phyloP scores from a whole-genome alignment of 2,329 filamentous ascomycete species.

The Ascosphaera apis region DNA sequence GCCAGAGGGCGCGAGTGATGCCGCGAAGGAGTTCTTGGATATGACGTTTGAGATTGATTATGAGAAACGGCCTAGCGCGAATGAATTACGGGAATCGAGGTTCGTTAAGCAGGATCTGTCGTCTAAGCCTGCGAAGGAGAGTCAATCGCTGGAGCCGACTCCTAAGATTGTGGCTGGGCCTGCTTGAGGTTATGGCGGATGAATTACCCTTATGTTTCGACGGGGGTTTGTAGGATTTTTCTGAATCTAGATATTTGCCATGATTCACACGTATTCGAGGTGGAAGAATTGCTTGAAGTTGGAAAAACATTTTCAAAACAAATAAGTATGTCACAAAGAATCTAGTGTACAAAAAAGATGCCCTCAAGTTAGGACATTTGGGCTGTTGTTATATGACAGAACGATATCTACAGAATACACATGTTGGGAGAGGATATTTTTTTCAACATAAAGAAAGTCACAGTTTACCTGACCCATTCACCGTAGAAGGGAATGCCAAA shows the following conservation, averaged over 20 bases:
- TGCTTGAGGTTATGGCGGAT: not conserved
- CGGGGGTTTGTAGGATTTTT: too few relatives aligned
- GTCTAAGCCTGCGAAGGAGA: not conserved
- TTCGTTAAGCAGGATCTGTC: not conserved
- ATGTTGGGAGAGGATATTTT: not conserved
- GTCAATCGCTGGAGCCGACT: not conserved
- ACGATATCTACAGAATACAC: constrained; percentile 4
- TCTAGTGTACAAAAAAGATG: not conserved
- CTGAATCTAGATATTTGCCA: too few relatives aligned
- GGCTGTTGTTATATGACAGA: not conserved
- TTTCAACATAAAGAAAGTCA: not conserved
- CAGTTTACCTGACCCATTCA: constrained; percentile 33
- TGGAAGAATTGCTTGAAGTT: too few relatives aligned
- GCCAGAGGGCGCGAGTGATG: constrained; percentile 63
- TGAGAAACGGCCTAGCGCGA: constrained; percentile 72
- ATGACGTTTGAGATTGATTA: constrained; percentile 93
- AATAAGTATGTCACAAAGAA: too few relatives aligned
- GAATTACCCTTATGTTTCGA: too few relatives aligned
- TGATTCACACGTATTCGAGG: too few relatives aligned
- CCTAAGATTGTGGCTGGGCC: not conserved
- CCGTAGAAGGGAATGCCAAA: constrained; percentile 66
- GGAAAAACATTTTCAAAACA: too few relatives aligned
- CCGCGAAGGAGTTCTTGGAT: constrained; percentile 60
- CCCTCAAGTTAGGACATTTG: too few relatives aligned
- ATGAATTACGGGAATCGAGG: constrained; percentile 45